Evolutionary conservation across 163 green algal species (phyloP).

Genomic region (Botryococcus braunii): DNA sequence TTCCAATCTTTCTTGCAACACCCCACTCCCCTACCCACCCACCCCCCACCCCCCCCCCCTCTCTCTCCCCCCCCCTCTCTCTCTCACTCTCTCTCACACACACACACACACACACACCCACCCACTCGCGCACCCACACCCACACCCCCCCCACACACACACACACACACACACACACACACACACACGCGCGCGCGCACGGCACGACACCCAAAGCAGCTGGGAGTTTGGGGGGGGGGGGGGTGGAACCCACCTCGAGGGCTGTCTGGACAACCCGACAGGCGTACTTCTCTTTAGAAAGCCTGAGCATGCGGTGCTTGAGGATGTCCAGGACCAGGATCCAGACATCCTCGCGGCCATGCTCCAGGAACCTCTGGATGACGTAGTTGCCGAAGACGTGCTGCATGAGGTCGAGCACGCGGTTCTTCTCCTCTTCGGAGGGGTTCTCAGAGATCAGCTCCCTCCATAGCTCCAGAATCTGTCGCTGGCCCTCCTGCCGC

Average conservation of each 20-base stretch:
- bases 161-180: not conserved
- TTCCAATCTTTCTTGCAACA: no score
- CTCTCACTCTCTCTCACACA: not conserved
- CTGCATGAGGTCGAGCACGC: conserved; percentile 63
- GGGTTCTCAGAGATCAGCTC: no score
- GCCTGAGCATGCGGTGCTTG: conserved; percentile 38
- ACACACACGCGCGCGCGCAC: not conserved
- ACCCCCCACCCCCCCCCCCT: no score
- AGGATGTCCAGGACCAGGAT: conserved; percentile 29
- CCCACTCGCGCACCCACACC: not conserved
- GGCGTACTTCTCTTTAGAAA: conserved; percentile 83
- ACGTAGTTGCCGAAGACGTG: conserved; percentile 95
- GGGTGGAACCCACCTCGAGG: conserved; percentile 46
- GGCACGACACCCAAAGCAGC: no score
- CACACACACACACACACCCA: not conserved
- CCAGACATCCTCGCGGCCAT: conserved; percentile 23
- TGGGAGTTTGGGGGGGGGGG: no score
- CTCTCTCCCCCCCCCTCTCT: no score
- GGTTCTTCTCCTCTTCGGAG: not conserved
- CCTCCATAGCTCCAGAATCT: no score
- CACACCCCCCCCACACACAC: not conserved
- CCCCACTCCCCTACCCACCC: no score
- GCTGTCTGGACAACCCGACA: conserved; percentile 90
- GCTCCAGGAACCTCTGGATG: conserved; percentile 69
- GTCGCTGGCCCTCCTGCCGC: no score